phyloP scores from a whole-genome alignment of 2,329 filamentous ascomycete species.

The Penicillium sp. region DNA sequence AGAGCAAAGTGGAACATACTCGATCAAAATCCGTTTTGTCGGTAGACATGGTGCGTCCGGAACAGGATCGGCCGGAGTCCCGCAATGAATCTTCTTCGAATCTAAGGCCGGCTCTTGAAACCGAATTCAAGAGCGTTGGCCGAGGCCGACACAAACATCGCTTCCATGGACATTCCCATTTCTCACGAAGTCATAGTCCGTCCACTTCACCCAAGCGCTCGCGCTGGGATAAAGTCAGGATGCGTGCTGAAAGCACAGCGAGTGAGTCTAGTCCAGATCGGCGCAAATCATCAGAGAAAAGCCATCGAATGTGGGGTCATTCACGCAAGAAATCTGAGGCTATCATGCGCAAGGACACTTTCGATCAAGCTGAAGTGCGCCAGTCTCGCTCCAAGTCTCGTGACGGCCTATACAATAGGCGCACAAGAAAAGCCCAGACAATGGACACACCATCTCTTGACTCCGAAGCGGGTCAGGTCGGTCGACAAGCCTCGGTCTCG shows the following conservation, averaged over 20 bases:
- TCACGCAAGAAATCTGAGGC: conserved; percentile 11
- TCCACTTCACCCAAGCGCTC: conserved; percentile 47
- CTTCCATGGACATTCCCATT: conserved; percentile 52
- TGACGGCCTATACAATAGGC: neutral
- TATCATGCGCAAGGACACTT: conserved; percentile 3
- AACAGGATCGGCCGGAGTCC: conserved; percentile 17
- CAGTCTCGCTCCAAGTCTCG: conserved; percentile 9
- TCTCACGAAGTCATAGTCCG: conserved; percentile 50
- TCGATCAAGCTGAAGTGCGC: conserved; percentile 6
- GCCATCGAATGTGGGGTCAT: conserved; percentile 4
- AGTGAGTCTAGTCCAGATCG: conserved; percentile 50
- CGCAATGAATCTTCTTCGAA: conserved; percentile 35
- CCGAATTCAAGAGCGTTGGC: conserved; percentile 45
- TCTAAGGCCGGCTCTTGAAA: conserved; percentile 29
- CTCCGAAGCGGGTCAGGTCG: conserved; percentile 35
- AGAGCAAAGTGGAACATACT: conserved; percentile 8
- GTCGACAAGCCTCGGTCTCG: conserved; percentile 47
- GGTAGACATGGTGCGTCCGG: conserved; percentile 13
- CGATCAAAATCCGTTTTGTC: conserved; percentile 17
- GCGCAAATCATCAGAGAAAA: conserved; percentile 7
- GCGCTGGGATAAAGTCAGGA: conserved; percentile 49
- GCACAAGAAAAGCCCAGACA: conserved; percentile 5
- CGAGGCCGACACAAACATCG: conserved; percentile 57
- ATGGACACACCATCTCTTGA: conserved; percentile 4
- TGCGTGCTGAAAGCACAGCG: conserved; percentile 49